A percentile compares a stretch with the other conserved stretches of the same genome.
phyloP scores from a whole-genome alignment of 139 green algal species.

The Chlorella sorokiniana region DNA sequence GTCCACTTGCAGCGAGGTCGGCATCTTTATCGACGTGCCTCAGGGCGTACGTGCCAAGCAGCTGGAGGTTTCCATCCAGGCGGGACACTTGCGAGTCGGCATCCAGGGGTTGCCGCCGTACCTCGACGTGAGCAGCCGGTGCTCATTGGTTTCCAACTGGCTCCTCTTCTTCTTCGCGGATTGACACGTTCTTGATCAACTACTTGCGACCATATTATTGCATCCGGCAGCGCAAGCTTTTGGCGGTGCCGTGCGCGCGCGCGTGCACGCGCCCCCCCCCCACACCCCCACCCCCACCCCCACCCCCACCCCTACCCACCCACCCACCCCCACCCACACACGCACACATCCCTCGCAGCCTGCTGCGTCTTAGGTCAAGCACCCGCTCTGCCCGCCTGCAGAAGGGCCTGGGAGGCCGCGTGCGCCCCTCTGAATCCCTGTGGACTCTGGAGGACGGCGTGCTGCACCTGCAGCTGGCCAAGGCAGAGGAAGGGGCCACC shows the following conservation, averaged over 20 bases:
- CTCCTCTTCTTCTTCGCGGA: not conserved
- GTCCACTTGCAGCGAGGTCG: constrained; percentile 78
- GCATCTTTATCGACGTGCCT: constrained; percentile 83
- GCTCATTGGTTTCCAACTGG: no score
- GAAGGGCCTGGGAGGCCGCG: constrained; percentile 60
- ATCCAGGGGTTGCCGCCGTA: constrained; percentile 83
- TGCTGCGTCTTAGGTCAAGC: no score
- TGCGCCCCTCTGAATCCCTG: constrained; percentile 78
- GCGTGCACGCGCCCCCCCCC: no score
- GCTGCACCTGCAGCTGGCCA: constrained; percentile 74
- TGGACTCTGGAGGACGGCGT: constrained; percentile 85
- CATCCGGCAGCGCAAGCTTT: no score
- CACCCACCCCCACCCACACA: no score
- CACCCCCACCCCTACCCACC: no score
- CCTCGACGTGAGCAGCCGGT: constrained; percentile 69
- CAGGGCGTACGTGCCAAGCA: constrained; percentile 70
- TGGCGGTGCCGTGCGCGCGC: no score
- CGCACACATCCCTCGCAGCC: no score
- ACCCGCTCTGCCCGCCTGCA: constrained; percentile 46
- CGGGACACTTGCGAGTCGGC: constrained; percentile 66
- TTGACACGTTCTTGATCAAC: no score
- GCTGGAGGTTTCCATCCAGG: constrained; percentile 68
- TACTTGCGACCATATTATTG: no score
- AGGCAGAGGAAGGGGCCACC: constrained; percentile 73
- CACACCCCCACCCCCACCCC: no score